These are phyloP conservation scores for Lodderomyces jiufengensis DNA, from an alignment of 1,139 yeast species.

Conservation along the genomic window DNA sequence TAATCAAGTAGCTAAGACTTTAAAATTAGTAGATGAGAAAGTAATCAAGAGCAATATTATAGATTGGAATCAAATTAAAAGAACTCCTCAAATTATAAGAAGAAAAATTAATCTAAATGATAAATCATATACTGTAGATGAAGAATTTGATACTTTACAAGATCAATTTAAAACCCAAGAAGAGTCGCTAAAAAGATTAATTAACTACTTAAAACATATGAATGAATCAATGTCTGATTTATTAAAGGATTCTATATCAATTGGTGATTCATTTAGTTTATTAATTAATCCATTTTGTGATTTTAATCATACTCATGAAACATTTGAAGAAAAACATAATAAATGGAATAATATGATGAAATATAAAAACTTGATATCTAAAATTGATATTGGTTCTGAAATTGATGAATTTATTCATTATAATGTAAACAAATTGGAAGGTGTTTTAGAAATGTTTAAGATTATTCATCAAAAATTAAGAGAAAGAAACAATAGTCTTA, in stretches of 20 bases:
- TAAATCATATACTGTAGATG: conserved; percentile 32
- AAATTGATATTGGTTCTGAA: conserved; percentile 8
- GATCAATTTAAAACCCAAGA: conserved; percentile 12
- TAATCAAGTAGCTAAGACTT: conserved; percentile 14
- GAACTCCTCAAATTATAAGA: conserved; percentile 30
- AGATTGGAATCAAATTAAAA: conserved; percentile 27
- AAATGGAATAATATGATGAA: conserved; percentile 10
- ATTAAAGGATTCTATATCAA: conserved; percentile 16
- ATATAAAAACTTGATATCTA: conserved; percentile 9
- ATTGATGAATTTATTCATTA: conserved; percentile 4
- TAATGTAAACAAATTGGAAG: conserved; percentile 16
- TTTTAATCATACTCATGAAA: conserved; percentile 10
- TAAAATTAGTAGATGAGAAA: conserved; percentile 17
- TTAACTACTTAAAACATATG: conserved; percentile 10
- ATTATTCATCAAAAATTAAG: conserved; percentile 27
- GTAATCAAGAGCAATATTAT: conserved; percentile 13
- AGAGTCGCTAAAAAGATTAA: conserved; percentile 1
- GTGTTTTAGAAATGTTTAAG: conserved; percentile 16
- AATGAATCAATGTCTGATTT: conserved; percentile 13
- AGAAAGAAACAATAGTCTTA: conserved; percentile 26
- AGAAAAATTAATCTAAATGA: conserved; percentile 28
- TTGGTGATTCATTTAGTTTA: conserved; percentile 18
- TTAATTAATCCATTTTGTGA: conserved; percentile 29
- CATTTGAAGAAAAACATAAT: conserved; percentile 10
- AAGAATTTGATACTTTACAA: conserved; percentile 31